Percentiles rank a stretch among this genome's conserved stretches.
Evolutionary conservation across 345 rosid species (phyloP).

Genomic region (Odontarrhena argentea): DNA sequence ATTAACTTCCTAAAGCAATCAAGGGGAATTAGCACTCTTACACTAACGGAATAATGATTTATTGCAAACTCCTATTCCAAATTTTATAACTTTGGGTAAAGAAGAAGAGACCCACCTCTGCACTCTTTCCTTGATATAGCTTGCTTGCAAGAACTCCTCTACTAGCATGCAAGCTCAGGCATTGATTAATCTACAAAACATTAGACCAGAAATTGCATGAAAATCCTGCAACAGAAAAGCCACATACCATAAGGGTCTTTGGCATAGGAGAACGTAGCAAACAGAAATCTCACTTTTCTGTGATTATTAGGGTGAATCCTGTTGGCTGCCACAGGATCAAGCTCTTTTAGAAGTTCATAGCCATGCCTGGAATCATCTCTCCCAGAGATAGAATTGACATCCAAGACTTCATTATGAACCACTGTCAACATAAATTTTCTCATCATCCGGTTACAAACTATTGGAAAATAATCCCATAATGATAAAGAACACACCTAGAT

Average conservation of each 20-base stretch:
- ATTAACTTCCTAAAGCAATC: constrained; percentile 23
- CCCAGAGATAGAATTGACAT: constrained; percentile 39
- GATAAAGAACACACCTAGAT: constrained; percentile 52
- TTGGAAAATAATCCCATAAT: not conserved
- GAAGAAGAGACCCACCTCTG: constrained; percentile 62
- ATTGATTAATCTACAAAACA: constrained; percentile 71
- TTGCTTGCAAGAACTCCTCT: constrained; percentile 75
- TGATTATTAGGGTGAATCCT: constrained; percentile 88
- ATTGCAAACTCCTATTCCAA: constrained; percentile 5
- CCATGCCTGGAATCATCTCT: constrained; percentile 41
- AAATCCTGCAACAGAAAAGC: not conserved
- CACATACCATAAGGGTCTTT: not conserved
- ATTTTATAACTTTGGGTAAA: not conserved
- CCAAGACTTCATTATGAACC: constrained; percentile 37
- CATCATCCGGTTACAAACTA: not conserved
- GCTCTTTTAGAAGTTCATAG: constrained; percentile 65
- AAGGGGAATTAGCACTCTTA: not conserved
- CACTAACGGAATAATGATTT: not conserved
- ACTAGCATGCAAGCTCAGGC: constrained; percentile 65
- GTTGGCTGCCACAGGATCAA: constrained; percentile 91
- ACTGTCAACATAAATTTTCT: constrained; percentile 37
- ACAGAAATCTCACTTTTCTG: constrained; percentile 60
- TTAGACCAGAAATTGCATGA: not conserved
- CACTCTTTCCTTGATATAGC: constrained; percentile 63
- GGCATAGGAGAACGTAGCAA: not conserved